These are phyloP conservation scores for Linnemannia schmuckeri DNA, from an alignment of 192 early-diverging fungal genomes.

Conservation along the genomic window DNA sequence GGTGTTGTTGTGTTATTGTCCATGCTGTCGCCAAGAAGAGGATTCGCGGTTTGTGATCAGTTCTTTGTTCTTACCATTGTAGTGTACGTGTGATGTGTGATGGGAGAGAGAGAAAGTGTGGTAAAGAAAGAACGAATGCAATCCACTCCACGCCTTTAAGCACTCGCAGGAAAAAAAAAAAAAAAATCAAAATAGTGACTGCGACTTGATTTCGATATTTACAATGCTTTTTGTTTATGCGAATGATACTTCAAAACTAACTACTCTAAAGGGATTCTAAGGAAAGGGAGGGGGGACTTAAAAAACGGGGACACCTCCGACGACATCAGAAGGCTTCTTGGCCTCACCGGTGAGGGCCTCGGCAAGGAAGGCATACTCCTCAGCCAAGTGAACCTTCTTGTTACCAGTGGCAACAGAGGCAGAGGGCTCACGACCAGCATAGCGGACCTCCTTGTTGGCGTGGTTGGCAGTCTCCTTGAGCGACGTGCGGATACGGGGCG, in stretches of 20 bases:
- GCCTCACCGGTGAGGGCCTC: slow-evolving; percentile 80
- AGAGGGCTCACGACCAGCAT: slow-evolving; percentile 89
- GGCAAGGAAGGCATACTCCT: slow-evolving; percentile 80
- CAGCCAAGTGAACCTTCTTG: slow-evolving; percentile 94
- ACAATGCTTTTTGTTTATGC: background rate
- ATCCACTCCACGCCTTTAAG: background rate
- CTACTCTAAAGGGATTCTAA: slow-evolving; percentile 1
- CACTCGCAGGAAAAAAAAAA: background rate
- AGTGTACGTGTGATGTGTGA: background rate
- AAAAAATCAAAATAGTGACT: slow-evolving; percentile 8
- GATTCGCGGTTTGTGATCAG: background rate
- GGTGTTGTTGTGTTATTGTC: background rate
- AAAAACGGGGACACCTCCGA: slow-evolving; percentile 79
- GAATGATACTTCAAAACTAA: background rate
- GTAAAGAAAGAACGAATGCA: background rate
- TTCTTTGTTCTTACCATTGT: slow-evolving; percentile 14
- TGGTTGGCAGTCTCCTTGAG: slow-evolving; percentile 81
- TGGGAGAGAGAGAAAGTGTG: background rate
- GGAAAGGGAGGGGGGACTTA: slow-evolving; percentile 19
- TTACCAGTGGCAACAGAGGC: slow-evolving; percentile 95
- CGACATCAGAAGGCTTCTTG: slow-evolving; percentile 75
- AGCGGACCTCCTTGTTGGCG: slow-evolving; percentile 59
- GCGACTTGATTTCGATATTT: background rate
- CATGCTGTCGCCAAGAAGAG: background rate
- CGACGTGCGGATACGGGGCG: slow-evolving; percentile 87